These are phyloP conservation scores for Syzygium malaccense DNA, from an alignment of 441 rosid genomes.

Conservation along the genomic window DNA sequence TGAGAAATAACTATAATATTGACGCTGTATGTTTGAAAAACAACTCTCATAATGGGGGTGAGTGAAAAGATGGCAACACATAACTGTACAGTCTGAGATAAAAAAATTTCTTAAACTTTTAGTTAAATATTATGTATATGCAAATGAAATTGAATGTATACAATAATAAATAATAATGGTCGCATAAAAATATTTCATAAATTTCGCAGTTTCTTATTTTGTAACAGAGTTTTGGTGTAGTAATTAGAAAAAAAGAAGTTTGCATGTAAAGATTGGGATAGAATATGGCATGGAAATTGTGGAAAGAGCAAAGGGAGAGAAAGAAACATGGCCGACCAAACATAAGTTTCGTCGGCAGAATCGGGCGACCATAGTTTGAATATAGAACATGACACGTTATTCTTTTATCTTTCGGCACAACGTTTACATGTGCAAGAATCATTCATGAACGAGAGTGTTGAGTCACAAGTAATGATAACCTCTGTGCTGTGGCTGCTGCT, in stretches of 20 bases:
- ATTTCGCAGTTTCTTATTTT: background rate
- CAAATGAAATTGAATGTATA: background rate
- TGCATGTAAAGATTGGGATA: background rate
- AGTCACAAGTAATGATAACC: too few species aligned
- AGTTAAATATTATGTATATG: background rate
- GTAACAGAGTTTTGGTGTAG: background rate
- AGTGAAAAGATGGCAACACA: background rate
- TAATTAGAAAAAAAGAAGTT: background rate
- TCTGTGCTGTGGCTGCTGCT: too few species aligned
- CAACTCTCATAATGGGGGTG: background rate
- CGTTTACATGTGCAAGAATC: too few species aligned
- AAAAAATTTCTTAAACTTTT: too few species aligned
- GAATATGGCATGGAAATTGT: background rate
- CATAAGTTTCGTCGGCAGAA: background rate
- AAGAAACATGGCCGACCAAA: background rate
- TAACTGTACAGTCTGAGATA: background rate
- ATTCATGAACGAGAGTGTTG: too few species aligned
- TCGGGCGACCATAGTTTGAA: too few species aligned
- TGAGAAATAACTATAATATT: background rate
- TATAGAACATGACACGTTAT: too few species aligned
- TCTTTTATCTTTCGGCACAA: too few species aligned
- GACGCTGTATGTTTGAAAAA: background rate
- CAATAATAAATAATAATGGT: too few species aligned
- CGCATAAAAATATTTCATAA: background rate
- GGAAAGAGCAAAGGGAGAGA: background rate